Conservation (phyloP, 1,284 basidiomycete species). For the Trichosporon faecale region DNA sequence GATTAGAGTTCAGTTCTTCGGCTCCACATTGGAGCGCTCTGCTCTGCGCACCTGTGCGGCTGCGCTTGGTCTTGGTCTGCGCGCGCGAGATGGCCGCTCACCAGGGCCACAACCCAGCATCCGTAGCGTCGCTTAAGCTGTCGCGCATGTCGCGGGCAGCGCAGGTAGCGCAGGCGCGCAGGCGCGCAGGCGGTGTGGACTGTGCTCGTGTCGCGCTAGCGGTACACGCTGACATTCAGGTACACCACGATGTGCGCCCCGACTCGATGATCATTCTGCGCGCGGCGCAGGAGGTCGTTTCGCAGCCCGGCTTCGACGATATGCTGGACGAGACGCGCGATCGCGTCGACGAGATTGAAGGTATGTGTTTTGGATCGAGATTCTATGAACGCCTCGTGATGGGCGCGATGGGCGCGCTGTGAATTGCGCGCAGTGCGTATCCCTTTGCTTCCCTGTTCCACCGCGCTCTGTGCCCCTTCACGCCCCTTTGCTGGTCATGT, state of each 20-base stretch:
- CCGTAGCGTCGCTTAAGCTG: not conserved
- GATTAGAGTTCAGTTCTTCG: not conserved
- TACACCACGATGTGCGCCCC: conserved; percentile 70
- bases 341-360: conserved; percentile 62
- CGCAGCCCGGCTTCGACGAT: conserved; percentile 69
- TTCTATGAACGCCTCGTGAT: not conserved
- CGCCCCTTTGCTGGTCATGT: not conserved
- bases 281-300: conserved; percentile 65
- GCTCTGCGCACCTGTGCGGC: no score
- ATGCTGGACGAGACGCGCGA: conserved; percentile 65
- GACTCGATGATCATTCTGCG: conserved; percentile 72
- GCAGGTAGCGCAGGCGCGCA: not conserved
- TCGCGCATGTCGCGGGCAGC: no score
- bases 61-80: no score
- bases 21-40: not conserved
- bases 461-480: not conserved
- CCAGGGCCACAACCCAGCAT: no score
- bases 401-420: not conserved
- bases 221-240: conserved; percentile 39
- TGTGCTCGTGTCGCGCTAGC: not conserved
- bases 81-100: no score
- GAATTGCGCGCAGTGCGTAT: not conserved
- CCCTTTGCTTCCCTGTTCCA: not conserved
- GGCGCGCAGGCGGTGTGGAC: not conserved
- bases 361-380: conserved; percentile 26